A percentile compares a stretch with the other conserved stretches of the same genome.
Evolutionary conservation across 352 stramenopile genomes (phyloP).

Genomic region (Phytophthora syringae): DNA sequence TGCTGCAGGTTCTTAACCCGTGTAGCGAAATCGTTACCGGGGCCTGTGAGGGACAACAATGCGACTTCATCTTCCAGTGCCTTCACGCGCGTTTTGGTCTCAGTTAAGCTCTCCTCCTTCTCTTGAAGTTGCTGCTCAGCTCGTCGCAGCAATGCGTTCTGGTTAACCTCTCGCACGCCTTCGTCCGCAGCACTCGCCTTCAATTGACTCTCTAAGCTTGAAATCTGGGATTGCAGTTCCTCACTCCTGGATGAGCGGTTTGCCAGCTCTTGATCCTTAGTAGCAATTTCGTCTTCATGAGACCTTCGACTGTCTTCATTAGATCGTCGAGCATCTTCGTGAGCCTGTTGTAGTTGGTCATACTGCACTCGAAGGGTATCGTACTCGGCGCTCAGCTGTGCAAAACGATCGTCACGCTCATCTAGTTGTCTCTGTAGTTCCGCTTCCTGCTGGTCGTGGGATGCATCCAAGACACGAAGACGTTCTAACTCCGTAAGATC

Average conservation of each 20-base stretch:
- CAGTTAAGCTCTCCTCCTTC: constrained; percentile 41
- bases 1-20: constrained; percentile 65
- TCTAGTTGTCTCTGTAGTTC: constrained; percentile 61
- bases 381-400: constrained; percentile 62
- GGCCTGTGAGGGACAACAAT: constrained; percentile 42
- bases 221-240: constrained; percentile 41
- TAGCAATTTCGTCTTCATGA: constrained; percentile 28
- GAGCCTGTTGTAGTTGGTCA: constrained; percentile 36
- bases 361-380: constrained; percentile 49
- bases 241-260: constrained; percentile 22
- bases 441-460: constrained; percentile 43
- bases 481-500: constrained; percentile 65
- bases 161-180: constrained; percentile 43
- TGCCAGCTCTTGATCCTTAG: constrained; percentile 39
- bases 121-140: constrained; percentile 45
- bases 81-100: constrained; percentile 45
- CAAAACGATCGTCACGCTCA: constrained; percentile 63
- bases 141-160: constrained; percentile 41
- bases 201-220: constrained; percentile 25
- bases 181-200: constrained; percentile 33
- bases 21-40: constrained; percentile 32
- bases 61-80: constrained; percentile 62
- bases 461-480: constrained; percentile 38
- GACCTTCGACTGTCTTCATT: constrained; percentile 24
- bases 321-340: constrained; percentile 21